A percentile compares a stretch with the other conserved stretches of the same genome.
Conservation (phyloP, 2,329 filamentous ascomycete species). For the Fusarium hainanense region DNA sequence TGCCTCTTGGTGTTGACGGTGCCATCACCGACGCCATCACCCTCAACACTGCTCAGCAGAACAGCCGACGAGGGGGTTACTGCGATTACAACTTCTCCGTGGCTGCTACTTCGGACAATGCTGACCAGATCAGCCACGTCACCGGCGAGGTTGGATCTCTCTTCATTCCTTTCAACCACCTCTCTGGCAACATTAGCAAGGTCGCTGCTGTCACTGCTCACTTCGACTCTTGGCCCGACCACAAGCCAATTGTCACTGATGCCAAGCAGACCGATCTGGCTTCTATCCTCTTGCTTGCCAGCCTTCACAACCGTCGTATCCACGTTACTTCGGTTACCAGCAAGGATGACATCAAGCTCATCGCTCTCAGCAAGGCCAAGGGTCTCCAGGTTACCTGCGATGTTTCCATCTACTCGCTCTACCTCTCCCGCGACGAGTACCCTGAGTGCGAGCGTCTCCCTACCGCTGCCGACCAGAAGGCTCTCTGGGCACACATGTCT, state of each 20-base stretch:
- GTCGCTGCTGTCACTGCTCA: constrained; percentile 82
- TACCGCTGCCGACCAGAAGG: constrained; percentile 74
- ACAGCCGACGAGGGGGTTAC: constrained; percentile 73
- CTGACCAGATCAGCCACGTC: constrained; percentile 78
- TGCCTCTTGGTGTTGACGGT: constrained; percentile 78
- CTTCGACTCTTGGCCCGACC: constrained; percentile 80
- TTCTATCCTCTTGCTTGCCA: constrained; percentile 81
- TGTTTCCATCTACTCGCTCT: constrained; percentile 82
- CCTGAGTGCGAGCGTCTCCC: constrained; percentile 75
- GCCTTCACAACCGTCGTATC: constrained; percentile 80
- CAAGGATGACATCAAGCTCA: constrained; percentile 80
- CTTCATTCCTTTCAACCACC: constrained; percentile 85
- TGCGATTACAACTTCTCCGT: constrained; percentile 87
- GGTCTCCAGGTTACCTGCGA: constrained; percentile 86
- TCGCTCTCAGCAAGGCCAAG: constrained; percentile 82
- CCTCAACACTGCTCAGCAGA: constrained; percentile 78
- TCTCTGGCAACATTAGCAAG: constrained; percentile 86
- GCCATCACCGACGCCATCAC: constrained; percentile 78
- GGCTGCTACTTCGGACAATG: constrained; percentile 77
- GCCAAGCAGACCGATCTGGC: constrained; percentile 83
- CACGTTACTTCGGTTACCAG: constrained; percentile 85
- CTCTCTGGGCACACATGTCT: constrained; percentile 77
- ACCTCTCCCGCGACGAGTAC: constrained; percentile 77
- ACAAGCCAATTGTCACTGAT: constrained; percentile 84
- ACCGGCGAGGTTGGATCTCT: constrained; percentile 80